Base-by-base conservation (phyloP, 2,329 filamentous ascomycete species). In the Fusarium proliferatum region DNA sequence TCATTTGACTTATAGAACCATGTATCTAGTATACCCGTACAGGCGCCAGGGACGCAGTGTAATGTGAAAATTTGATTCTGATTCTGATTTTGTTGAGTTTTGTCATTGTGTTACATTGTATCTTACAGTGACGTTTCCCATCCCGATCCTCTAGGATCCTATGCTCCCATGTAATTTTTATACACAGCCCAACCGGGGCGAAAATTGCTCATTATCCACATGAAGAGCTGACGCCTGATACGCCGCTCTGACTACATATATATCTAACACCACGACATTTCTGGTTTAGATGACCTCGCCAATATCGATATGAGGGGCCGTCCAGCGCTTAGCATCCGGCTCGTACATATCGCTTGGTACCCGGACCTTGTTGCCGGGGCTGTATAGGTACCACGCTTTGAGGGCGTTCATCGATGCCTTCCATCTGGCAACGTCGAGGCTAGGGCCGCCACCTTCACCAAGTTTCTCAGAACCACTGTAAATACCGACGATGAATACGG, bases 351-450 rank as follows among this genome's bases (percentile, higher is more conserved):
- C 91, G 80, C 92, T 94, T 30, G 92, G 92, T 69, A 94, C 86
- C 65, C 88, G 87, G 56, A 90, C 88, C 72, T 89, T 84, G 76
- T 86, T 84, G 63, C 88, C 86, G 34, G 96, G 96, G 81, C 92
- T 95, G 86, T 99, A 99, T 60, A 99, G 86, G 83, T 99, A 99
- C 96, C 96, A 99, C 10, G 92, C 88, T 87, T 97, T 97, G 79
- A 99, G 86, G 23, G 95, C 92, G 72, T 93, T 92, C 79, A 97
- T 95, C 42, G 94, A 91, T 26, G 96, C 96, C 81, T 94, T 89
- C 72, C 89, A 88, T 72, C 94, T 90, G 38, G 93, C 96, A 78
- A 94, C 89, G 74, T 94, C 88, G 64, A 98, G 85, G 82, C 89
- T 95, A 55, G 92, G 86, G 30, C 93, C 96, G 26, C 91, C 88